phyloP scores from a whole-genome alignment of 352 stramenopile genomes.

The Globisporangium spiculum region DNA sequence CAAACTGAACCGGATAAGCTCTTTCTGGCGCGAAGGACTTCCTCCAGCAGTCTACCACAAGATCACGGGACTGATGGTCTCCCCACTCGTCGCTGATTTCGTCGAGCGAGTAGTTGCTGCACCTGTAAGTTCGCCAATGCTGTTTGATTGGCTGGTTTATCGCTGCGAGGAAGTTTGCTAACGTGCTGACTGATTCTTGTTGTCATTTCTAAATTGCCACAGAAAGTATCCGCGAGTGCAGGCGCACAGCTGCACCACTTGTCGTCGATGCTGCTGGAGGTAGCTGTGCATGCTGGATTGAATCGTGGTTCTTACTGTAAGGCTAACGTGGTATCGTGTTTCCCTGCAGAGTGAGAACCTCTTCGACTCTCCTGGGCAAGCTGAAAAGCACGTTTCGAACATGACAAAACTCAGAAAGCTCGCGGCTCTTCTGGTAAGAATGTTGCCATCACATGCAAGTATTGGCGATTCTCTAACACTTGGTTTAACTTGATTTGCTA shows the following conservation, averaged over 20 bases:
- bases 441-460: neutral
- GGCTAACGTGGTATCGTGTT: neutral
- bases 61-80: slow-evolving; percentile 44
- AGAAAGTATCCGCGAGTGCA: slow-evolving; percentile 52
- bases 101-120: slow-evolving; percentile 49
- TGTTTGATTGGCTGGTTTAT: neutral
- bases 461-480: neutral
- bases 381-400: slow-evolving; percentile 45
- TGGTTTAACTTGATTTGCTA: neutral
- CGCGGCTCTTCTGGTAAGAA: slow-evolving; percentile 41
- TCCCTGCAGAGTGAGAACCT: slow-evolving; percentile 33
- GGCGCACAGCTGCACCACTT: slow-evolving; percentile 44
- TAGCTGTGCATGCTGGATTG: slow-evolving; percentile 15
- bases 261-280: slow-evolving; percentile 47
- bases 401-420: slow-evolving; percentile 55
- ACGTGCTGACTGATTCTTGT: slow-evolving; percentile 2
- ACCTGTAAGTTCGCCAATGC: slow-evolving; percentile 27
- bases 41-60: slow-evolving; percentile 51
- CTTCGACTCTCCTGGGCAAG: slow-evolving; percentile 51
- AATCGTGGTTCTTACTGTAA: neutral
- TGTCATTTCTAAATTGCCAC: neutral
- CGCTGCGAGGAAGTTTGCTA: neutral
- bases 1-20: slow-evolving; percentile 59
- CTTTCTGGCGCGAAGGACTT: slow-evolving; percentile 66
- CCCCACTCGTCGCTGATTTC: slow-evolving; percentile 55